phyloP scores from a whole-genome alignment of 1,284 basidiomycete genomes.

The Taiwanofungus camphoratus region DNA sequence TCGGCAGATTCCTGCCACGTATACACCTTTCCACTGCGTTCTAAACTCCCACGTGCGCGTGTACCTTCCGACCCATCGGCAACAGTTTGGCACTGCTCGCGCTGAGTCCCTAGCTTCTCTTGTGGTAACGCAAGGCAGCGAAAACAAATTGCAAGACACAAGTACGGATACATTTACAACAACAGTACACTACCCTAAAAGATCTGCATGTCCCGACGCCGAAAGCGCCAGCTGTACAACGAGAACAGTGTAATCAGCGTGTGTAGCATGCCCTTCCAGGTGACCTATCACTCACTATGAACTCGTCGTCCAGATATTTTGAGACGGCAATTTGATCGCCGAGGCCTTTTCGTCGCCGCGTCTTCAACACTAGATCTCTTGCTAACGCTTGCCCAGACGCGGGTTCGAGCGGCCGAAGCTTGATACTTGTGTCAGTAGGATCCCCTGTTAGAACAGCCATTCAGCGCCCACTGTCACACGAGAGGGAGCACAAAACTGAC shows the following conservation, averaged over 20 bases:
- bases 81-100: no score
- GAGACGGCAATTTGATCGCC: conserved; percentile 92
- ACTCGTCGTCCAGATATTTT: conserved; percentile 92
- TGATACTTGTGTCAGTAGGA: conserved; percentile 93
- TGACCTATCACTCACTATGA: conserved; percentile 57
- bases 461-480: conserved; percentile 8
- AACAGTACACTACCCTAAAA: conserved; percentile 54
- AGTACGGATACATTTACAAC: conserved; percentile 9
- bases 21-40: conserved; percentile 32
- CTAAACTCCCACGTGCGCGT: conserved; percentile 29
- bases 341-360: conserved; percentile 90
- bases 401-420: conserved; percentile 92
- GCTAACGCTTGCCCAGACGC: conserved; percentile 92
- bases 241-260: conserved; percentile 9
- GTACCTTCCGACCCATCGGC: conserved; percentile 5
- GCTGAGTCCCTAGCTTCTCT: no score
- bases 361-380: conserved; percentile 93
- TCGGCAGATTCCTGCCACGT: conserved; percentile 43
- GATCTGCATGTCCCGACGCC: conserved; percentile 85
- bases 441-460: conserved; percentile 55
- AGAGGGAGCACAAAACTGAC: conserved; percentile 36
- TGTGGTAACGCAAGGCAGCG: background rate
- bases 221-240: conserved; percentile 71
- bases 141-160: conserved; percentile 14
- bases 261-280: conserved; percentile 21